Evolutionary conservation across 2,329 filamentous ascomycete genomes (phyloP), one percentile per base, ranked within the genome.

Genomic region (Proliferodiscus dingleyae): DNA sequence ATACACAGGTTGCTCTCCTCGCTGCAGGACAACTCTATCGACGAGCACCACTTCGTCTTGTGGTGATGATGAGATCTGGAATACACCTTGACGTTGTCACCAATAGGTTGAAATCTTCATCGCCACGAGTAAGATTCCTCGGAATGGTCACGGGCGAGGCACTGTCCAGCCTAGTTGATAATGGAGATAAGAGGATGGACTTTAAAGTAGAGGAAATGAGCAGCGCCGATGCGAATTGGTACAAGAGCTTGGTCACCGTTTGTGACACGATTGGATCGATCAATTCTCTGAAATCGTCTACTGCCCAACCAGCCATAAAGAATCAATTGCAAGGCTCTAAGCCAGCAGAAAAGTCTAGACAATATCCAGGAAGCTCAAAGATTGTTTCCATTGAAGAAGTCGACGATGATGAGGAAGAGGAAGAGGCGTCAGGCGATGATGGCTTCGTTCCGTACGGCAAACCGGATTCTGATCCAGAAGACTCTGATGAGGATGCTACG

Each of bases 401-500:
- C 8, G 71, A 75, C 19, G 75, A 77, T 2, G 75, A 78, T 1
- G 75, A 78, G 1, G 68, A 73, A 6, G 70, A 74, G 24, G 70
- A 75, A 18, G 50, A 48, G 24, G 66, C 70, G 15, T 74, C 73
- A 7, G 56, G 56, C n/a, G 51, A 63, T 29, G 57, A 61, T 41
- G 69, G 71, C 10, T 70, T 97, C 1, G 71, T 80, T 2, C 78
- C 87, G 1, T 95, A 96, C 56, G 78, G 79, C 11, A 96, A 95
- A 63, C 88, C 88, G 1, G 87, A 89, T 59, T 89, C 87, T 2
- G 93, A 98, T 55, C 77, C 81, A 0, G 88, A 94, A 61, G 93
- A 98, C 61, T 91, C 89, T 0, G 89, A 96, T 46, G 90, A 96
- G 29, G 94, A 98, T 57, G 84, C 93, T 4, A 95, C 89, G 0